phyloP scores from a whole-genome alignment of 495 filamentous ascomycete species.

The Cetradonia linearis region DNA sequence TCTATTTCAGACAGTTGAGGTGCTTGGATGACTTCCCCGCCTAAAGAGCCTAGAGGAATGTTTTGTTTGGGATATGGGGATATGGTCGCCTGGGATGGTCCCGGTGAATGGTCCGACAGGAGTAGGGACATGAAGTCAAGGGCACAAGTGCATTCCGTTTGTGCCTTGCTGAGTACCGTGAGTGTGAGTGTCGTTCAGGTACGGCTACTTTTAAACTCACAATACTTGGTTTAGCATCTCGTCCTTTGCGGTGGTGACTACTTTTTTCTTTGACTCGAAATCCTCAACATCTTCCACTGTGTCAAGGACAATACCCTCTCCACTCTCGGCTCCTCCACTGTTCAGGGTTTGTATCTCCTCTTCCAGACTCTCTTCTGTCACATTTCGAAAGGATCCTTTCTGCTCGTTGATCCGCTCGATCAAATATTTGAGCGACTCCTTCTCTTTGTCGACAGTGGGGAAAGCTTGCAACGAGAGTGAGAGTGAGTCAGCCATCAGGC shows the following conservation, averaged over 20 bases:
- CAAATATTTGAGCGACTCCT: slow-evolving; percentile 56
- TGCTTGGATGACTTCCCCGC: slow-evolving; percentile 56
- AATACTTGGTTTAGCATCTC: slow-evolving; percentile 45
- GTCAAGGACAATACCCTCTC: slow-evolving; percentile 31
- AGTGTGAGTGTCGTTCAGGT: slow-evolving; percentile 5
- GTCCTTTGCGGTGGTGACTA: slow-evolving; percentile 36
- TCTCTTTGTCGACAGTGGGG: slow-evolving; percentile 41
- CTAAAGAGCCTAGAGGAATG: slow-evolving; percentile 64
- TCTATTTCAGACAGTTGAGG: slow-evolving; percentile 44
- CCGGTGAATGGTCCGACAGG: slow-evolving; percentile 63
- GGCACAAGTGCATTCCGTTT: slow-evolving; percentile 53
- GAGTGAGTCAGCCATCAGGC: slow-evolving; percentile 7
- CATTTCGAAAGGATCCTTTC: slow-evolving; percentile 60
- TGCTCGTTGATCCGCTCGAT: slow-evolving; percentile 66
- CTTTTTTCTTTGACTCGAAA: slow-evolving; percentile 27
- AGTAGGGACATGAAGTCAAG: slow-evolving; percentile 81
- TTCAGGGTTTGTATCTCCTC: slow-evolving; percentile 48
- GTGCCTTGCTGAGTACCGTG: slow-evolving; percentile 42
- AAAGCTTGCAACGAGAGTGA: slow-evolving; percentile 53
- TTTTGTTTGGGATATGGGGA: slow-evolving; percentile 55
- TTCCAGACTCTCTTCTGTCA: slow-evolving; percentile 52
- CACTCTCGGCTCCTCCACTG: slow-evolving; percentile 26
- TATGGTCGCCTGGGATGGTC: slow-evolving; percentile 56
- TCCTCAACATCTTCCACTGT: slow-evolving; percentile 32
- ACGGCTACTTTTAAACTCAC: slow-evolving; percentile 27